Conservation (phyloP, 805 yeast species). For the Metschnikowia peoriensis region DNA sequence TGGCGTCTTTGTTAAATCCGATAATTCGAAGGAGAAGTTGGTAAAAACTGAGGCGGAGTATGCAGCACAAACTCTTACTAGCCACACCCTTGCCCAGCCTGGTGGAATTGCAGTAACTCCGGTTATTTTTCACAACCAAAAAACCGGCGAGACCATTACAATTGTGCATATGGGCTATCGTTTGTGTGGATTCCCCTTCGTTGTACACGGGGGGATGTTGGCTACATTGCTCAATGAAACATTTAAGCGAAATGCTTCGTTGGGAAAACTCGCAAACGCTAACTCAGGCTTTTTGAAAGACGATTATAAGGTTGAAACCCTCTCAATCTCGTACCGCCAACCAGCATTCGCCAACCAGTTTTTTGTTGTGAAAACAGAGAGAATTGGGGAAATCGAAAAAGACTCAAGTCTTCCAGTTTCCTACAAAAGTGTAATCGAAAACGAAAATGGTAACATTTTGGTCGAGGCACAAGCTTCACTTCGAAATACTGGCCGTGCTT, state of each 20-base stretch:
- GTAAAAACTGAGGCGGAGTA: constrained; percentile 11
- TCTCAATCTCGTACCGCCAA: constrained; percentile 54
- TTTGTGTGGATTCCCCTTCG: constrained; percentile 82
- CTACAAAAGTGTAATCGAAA: constrained; percentile 52
- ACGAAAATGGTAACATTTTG: constrained; percentile 50
- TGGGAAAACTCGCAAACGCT: constrained; percentile 30
- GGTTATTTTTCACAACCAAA: constrained; percentile 56
- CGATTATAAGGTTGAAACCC: constrained; percentile 39
- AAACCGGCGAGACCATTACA: constrained; percentile 58
- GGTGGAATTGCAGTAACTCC: constrained; percentile 83
- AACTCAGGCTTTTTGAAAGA: constrained; percentile 35
- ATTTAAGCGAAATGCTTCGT: constrained; percentile 52
- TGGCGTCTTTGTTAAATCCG: background rate
- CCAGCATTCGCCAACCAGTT: constrained; percentile 83
- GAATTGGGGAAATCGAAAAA: constrained; percentile 26
- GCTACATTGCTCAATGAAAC: constrained; percentile 80
- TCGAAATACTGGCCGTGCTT: constrained; percentile 15
- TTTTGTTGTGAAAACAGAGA: constrained; percentile 56
- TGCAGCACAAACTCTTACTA: constrained; percentile 22
- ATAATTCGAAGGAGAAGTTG: background rate
- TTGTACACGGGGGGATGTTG: constrained; percentile 85
- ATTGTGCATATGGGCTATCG: constrained; percentile 75
- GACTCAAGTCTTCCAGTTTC: constrained; percentile 19
- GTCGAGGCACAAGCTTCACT: constrained; percentile 58
- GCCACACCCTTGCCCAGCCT: constrained; percentile 58